Evolutionary conservation across 2,329 filamentous ascomycete species (phyloP).

Genomic region (Trichoderma brevicompactum): DNA sequence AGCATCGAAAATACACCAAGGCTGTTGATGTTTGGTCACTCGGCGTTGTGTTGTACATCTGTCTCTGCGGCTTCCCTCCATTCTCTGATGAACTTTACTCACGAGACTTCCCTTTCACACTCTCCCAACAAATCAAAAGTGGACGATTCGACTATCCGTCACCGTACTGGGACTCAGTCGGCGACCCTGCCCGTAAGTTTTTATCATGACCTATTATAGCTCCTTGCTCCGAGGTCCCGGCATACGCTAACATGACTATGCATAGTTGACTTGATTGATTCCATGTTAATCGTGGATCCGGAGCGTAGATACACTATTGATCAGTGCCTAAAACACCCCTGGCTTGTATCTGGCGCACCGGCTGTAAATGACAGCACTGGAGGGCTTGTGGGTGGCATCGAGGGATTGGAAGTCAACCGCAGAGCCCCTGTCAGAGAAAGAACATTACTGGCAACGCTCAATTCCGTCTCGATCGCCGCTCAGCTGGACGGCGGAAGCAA

Average conservation of each 20-base stretch:
- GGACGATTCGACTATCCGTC: conserved; percentile 93
- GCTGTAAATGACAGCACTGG: conserved; percentile 85
- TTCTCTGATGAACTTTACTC: conserved; percentile 93
- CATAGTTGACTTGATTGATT: conserved; percentile 82
- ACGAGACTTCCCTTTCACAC: conserved; percentile 78
- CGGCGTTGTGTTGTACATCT: conserved; percentile 97
- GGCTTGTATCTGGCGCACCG: conserved; percentile 69
- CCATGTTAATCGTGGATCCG: conserved; percentile 89
- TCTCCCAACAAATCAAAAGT: conserved; percentile 87
- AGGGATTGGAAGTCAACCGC: conserved; percentile 79
- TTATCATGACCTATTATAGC: not conserved
- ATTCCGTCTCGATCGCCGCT: conserved; percentile 65
- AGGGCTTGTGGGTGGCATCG: conserved; percentile 85
- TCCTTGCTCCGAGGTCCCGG: not conserved
- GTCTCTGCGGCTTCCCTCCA: conserved; percentile 92
- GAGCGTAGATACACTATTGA: conserved; percentile 85
- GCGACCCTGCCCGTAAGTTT: conserved; percentile 68
- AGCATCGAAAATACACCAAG: conserved; percentile 86
- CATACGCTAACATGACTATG: conserved; percentile 12
- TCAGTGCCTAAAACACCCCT: conserved; percentile 87
- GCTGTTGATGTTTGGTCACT: conserved; percentile 97
- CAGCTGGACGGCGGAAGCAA: conserved; percentile 60
- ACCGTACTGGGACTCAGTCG: conserved; percentile 76
- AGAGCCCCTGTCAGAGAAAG: conserved; percentile 81
- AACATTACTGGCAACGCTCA: conserved; percentile 81